A percentile compares a stretch with the other conserved stretches of the same genome.
These are phyloP conservation scores for Candida adriatica DNA, from an alignment of 805 yeast species.

Conservation along the genomic window DNA sequence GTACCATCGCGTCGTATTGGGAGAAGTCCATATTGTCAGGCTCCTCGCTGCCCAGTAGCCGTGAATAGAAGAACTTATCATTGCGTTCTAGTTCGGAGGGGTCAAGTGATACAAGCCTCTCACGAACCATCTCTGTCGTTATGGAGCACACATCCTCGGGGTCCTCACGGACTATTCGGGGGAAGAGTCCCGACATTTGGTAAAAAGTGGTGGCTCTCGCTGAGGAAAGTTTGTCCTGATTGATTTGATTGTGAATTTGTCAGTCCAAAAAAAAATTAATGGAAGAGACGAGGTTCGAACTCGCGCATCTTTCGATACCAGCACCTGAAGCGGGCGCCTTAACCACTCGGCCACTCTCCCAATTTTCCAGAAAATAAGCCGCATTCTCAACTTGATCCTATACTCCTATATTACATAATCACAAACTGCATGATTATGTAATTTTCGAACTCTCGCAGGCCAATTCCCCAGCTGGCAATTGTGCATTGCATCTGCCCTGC, in stretches of 20 bases:
- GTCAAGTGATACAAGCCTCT: conserved; percentile 4
- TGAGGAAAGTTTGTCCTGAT: no score
- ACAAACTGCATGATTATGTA: no score
- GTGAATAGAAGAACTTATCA: conserved; percentile 26
- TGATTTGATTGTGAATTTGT: no score
- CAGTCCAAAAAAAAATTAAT: conserved; percentile 19
- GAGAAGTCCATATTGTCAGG: conserved; percentile 25
- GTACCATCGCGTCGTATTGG: conserved; percentile 27
- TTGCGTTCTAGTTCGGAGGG: conserved; percentile 5
- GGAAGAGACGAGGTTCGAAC: conserved; percentile 39
- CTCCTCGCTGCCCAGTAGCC: conserved; percentile 11
- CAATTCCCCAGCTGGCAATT: no score
- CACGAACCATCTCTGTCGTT: conserved; percentile 4
- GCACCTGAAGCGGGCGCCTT: conserved; percentile 42
- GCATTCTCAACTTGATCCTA: no score
- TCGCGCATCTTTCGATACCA: conserved; percentile 39
- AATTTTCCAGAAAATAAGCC: no score
- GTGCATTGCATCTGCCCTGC: no score
- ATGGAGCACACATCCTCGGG: conserved; percentile 9
- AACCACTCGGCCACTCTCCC: conserved; percentile 40
- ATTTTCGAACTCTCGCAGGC: no score
- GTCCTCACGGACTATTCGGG: conserved; percentile 3
- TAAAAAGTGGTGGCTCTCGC: no score
- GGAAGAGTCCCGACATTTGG: conserved; percentile 10
- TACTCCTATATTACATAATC: no score